A percentile compares a stretch with the other conserved stretches of the same genome.
These are phyloP conservation scores for Rhodotorula toruloides DNA, from an alignment of 768 basidiomycete species.

Conservation along the genomic window DNA sequence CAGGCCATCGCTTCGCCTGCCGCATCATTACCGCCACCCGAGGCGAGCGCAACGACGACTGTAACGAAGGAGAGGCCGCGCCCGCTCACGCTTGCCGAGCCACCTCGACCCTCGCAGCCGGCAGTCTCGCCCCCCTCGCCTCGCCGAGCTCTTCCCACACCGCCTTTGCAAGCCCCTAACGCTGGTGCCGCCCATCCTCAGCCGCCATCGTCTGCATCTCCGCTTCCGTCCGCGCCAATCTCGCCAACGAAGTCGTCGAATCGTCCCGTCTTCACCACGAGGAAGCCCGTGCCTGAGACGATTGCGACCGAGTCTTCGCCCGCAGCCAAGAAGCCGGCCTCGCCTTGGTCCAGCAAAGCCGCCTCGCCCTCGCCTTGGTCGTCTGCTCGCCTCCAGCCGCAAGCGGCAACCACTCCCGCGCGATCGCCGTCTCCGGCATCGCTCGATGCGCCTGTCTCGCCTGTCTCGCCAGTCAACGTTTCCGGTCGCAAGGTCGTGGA, in stretches of 20 bases:
- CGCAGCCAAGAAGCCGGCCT: neutral
- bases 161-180: neutral
- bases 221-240: neutral
- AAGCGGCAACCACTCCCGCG: too few species aligned
- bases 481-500: constrained; percentile 34
- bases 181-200: too few species aligned
- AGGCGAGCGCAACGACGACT: neutral
- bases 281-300: neutral
- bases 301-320: too few species aligned
- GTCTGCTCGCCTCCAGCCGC: too few species aligned
- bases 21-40: too few species aligned
- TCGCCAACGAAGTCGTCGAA: neutral
- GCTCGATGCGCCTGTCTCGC: neutral
- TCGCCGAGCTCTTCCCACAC: neutral
- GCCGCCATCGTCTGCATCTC: too few species aligned
- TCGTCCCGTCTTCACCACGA: neutral
- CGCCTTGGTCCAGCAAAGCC: neutral
- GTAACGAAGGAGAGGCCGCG: neutral
- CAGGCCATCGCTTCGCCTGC: too few species aligned
- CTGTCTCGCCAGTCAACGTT: neutral
- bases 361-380: neutral
- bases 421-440: neutral
- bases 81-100: neutral
- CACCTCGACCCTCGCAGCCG: neutral
- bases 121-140: neutral